Evolutionary conservation across 345 rosid genomes (phyloP), one percentile per base, ranked within the genome.

Genomic region (Lepidium africanum): DNA sequence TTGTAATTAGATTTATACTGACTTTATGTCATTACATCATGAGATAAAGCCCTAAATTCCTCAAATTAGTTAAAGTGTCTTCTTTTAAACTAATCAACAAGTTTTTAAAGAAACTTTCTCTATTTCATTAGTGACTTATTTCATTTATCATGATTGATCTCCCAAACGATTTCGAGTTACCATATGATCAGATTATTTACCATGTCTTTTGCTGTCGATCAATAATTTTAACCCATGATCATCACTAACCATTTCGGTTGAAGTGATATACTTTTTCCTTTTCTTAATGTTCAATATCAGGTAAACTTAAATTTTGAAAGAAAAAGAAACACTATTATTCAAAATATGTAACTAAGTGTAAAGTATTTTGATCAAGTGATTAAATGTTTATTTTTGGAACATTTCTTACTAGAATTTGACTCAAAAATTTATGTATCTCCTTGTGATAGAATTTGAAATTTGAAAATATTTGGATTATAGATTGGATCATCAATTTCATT

Each of bases 21-120:
- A 59, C 72, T 67, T 73, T 66, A 73, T 73, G 68, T 73, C 67
- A 51, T 67, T 66, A 67, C 63, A 73, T 73, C 72, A 57, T 58
- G 66, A 66, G 72, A 66, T 73, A 73, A 73, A 73, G 68, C 77
- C 77, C 63, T 67, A 73, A 73, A 59, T 67, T 73, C 68, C 77
- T 73, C 72, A 59, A 67, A 59, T 73, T 67, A 73, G 77, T 73
- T 67, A 66, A 66, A 73, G 67, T 59, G 27, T 35, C 77, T 32
- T 60, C 49, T 59, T 73, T 51, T 41, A 65, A 66, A 51, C 25
- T 65, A 59, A 41, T 73, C 35, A 49, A 51, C 1, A 51, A 27
- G 33, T 11, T 51, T 13, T 23, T 30, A 50, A 50, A 50, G 3
- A 33, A 32, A 56, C 65, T 55, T 50, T 73, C 40, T 49, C 19